A percentile compares a stretch with the other conserved stretches of the same genome.
These are phyloP conservation scores for Cladosporium cucumerinum DNA, from an alignment of 2,329 filamentous ascomycete species.

Conservation along the genomic window DNA sequence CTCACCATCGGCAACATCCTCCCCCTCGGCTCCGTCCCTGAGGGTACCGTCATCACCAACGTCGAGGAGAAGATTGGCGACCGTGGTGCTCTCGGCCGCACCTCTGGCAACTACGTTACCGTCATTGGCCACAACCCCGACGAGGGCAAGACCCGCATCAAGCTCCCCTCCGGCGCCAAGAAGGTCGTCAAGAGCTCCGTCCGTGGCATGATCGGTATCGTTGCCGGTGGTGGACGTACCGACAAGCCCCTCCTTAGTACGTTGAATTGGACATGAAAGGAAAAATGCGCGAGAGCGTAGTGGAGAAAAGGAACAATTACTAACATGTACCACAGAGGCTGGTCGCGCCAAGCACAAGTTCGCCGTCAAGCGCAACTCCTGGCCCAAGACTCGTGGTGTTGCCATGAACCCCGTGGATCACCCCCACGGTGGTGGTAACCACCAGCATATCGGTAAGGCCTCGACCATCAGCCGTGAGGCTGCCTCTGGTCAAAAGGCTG, in stretches of 20 bases:
- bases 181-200: constrained; percentile 92
- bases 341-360: constrained; percentile 99
- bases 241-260: constrained; percentile 97
- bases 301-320: constrained; percentile 2
- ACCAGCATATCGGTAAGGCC: constrained; percentile 99
- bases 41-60: constrained; percentile 99
- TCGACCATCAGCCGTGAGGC: constrained; percentile 99
- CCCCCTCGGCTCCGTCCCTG: constrained; percentile 87
- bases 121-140: constrained; percentile 97
- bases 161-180: constrained; percentile 98
- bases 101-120: constrained; percentile 99
- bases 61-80: constrained; percentile 99
- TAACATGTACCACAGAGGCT: constrained; percentile 65
- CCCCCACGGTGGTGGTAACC: constrained; percentile 80
- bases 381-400: constrained; percentile 99
- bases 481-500: constrained; percentile 97
- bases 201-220: constrained; percentile 99
- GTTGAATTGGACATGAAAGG: constrained; percentile 33
- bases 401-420: constrained; percentile 99
- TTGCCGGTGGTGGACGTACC: constrained; percentile 98
- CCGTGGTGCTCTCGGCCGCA: constrained; percentile 92
- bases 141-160: constrained; percentile 99
- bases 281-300: neutral
- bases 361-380: constrained; percentile 99
- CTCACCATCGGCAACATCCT: constrained; percentile 98